These are phyloP conservation scores for Thalia dealbata DNA, from an alignment of 176 grass and related monocot species.

Conservation along the genomic window DNA sequence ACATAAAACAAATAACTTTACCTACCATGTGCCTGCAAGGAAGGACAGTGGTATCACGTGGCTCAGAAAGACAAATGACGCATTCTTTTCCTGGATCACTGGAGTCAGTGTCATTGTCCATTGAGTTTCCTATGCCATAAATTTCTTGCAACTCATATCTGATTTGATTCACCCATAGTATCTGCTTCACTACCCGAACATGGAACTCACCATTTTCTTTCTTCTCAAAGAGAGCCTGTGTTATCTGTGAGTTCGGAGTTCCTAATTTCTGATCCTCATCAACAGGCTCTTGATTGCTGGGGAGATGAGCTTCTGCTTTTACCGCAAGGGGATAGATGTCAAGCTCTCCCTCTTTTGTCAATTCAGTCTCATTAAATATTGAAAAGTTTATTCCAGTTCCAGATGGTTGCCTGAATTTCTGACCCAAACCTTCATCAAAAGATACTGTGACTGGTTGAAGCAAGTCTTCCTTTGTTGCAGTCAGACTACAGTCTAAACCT, in stretches of 20 bases:
- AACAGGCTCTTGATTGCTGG: slow-evolving; percentile 25
- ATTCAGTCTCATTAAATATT: slow-evolving; percentile 34
- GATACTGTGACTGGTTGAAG: slow-evolving; percentile 27
- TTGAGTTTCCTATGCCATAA: slow-evolving; percentile 38
- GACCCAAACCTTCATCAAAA: slow-evolving; percentile 40
- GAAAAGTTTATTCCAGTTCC: slow-evolving; percentile 53
- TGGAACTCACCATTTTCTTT: slow-evolving; percentile 32
- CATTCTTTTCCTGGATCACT: slow-evolving; percentile 58
- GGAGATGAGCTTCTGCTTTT: slow-evolving; percentile 41
- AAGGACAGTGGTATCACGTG: slow-evolving; percentile 49
- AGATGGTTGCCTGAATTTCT: slow-evolving; percentile 48
- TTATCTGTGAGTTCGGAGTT: slow-evolving; percentile 26
- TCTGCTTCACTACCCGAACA: slow-evolving; percentile 34
- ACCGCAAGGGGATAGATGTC: slow-evolving; percentile 43
- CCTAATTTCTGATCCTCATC: slow-evolving; percentile 22
- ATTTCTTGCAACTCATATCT: slow-evolving; percentile 65
- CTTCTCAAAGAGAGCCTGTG: slow-evolving; percentile 47
- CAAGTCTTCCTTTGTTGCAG: slow-evolving; percentile 30
- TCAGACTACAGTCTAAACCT: slow-evolving; percentile 26
- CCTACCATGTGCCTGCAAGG: slow-evolving; percentile 67
- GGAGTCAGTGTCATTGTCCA: slow-evolving; percentile 25
- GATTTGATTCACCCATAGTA: slow-evolving; percentile 41
- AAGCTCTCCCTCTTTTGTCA: slow-evolving; percentile 34
- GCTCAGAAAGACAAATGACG: slow-evolving; percentile 59
- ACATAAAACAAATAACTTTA: slow-evolving; percentile 11